Evolutionary conservation across 1,284 basidiomycete species (phyloP).

Genomic region (Tremellales sp.): DNA sequence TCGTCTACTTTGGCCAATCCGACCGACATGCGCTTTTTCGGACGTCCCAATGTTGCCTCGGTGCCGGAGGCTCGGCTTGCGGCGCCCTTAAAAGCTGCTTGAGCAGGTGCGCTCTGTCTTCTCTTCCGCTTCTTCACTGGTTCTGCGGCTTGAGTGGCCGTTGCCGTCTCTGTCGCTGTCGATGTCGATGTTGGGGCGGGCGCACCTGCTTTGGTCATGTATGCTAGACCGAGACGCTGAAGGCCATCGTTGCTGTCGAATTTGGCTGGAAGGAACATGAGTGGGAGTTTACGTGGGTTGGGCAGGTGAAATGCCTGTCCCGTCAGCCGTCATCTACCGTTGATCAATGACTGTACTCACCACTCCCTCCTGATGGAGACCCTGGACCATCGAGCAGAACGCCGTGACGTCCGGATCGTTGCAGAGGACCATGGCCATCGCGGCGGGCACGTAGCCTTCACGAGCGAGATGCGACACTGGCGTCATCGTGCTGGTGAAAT

Average conservation of each 20-base stretch:
- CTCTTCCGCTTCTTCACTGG: constrained; percentile 24
- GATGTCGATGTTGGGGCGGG: constrained; percentile 5
- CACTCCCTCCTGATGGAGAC: constrained; percentile 42
- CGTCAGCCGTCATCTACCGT: not conserved
- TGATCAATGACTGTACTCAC: constrained; percentile 20
- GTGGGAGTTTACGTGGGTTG: constrained; percentile 26
- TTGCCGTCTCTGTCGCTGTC: not conserved
- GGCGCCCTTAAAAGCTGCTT: not conserved
- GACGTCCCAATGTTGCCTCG: constrained; percentile 1
- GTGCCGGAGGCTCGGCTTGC: not conserved
- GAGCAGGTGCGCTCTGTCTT: constrained; percentile 28
- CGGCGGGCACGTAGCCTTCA: constrained; percentile 38
- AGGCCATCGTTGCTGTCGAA: constrained; percentile 40
- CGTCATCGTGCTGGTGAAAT: constrained; percentile 39
- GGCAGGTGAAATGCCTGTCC: constrained; percentile 42
- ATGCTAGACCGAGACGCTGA: constrained; percentile 41
- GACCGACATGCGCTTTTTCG: constrained; percentile 1
- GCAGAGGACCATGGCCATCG: constrained; percentile 47
- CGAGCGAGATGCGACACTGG: constrained; percentile 43
- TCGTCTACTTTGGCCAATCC: constrained; percentile 8
- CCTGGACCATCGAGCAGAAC: constrained; percentile 42
- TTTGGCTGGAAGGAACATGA: constrained; percentile 45
- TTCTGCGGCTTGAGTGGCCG: not conserved
- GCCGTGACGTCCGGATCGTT: constrained; percentile 31
- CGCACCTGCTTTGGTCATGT: constrained; percentile 40